These are phyloP conservation scores for Boletus rubropictus DNA, from an alignment of 768 basidiomycete genomes.

Conservation along the genomic window DNA sequence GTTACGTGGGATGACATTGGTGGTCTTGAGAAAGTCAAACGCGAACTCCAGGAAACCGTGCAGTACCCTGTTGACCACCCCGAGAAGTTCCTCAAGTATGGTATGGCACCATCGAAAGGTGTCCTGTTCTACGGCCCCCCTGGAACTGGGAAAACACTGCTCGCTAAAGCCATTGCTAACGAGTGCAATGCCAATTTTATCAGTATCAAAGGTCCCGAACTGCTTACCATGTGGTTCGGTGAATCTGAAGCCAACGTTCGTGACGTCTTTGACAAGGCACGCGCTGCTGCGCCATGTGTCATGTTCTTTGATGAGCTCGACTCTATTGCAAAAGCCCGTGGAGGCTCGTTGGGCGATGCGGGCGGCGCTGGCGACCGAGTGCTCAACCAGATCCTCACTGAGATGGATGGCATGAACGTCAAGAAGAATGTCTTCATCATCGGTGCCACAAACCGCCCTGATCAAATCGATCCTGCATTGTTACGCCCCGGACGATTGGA, in stretches of 20 bases:
- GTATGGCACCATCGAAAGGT: constrained; percentile 99
- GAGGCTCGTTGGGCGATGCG: constrained; percentile 75
- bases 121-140: constrained; percentile 99
- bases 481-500: constrained; percentile 98
- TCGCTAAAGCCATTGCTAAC: constrained; percentile 98
- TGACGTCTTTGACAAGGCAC: constrained; percentile 99
- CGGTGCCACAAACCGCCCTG: constrained; percentile 93
- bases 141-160: constrained; percentile 98
- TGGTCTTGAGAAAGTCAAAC: constrained; percentile 99
- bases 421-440: constrained; percentile 99
- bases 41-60: constrained; percentile 97
- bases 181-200: constrained; percentile 99
- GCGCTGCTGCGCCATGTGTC: constrained; percentile 97
- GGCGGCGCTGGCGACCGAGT: constrained; percentile 98
- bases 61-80: constrained; percentile 99
- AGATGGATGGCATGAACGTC: constrained; percentile 98
- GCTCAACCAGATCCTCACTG: constrained; percentile 92
- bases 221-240: constrained; percentile 99
- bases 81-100: constrained; percentile 99
- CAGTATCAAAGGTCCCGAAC: constrained; percentile 98
- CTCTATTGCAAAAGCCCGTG: constrained; percentile 97
- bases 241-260: constrained; percentile 99
- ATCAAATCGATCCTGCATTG: constrained; percentile 90
- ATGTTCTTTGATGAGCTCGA: constrained; percentile 99
- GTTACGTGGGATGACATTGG: constrained; percentile 99